These are phyloP conservation scores for Monosporascus sp. DNA, from an alignment of 2,329 filamentous ascomycete genomes.

Conservation along the genomic window DNA sequence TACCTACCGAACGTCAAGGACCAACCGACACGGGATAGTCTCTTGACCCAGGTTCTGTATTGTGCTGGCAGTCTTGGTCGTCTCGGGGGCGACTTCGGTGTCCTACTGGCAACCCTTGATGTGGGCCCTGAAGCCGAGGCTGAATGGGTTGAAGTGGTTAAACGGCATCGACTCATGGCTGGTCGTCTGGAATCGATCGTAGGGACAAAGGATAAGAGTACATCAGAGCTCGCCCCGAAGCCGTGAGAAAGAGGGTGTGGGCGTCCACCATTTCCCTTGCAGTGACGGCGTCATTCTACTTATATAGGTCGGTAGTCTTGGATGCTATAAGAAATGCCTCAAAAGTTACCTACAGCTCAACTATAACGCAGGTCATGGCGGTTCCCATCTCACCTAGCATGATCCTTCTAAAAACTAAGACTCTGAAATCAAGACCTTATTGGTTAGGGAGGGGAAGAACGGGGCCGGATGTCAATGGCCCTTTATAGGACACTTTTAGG, in stretches of 20 bases:
- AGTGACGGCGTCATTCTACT: too few species aligned
- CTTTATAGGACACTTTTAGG: too few species aligned
- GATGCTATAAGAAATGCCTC: too few species aligned
- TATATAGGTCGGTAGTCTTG: too few species aligned
- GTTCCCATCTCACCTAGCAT: too few species aligned
- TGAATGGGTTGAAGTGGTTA: slow-evolving; percentile 86
- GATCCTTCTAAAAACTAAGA: too few species aligned
- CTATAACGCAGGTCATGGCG: too few species aligned
- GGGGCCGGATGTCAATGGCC: too few species aligned
- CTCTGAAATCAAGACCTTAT: too few species aligned
- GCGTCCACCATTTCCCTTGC: too few species aligned
- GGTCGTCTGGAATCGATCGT: slow-evolving; percentile 69
- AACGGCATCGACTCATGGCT: slow-evolving; percentile 78
- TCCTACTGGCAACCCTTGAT: slow-evolving; percentile 67
- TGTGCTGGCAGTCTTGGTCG: slow-evolving; percentile 87
- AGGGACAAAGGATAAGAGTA: slow-evolving; percentile 41
- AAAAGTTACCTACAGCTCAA: too few species aligned
- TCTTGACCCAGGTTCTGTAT: slow-evolving; percentile 89
- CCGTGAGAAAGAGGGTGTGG: slow-evolving; percentile 1
- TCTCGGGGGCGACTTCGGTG: slow-evolving; percentile 85
- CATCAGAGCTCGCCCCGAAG: slow-evolving; percentile 6
- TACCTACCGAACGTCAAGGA: slow-evolving; percentile 83
- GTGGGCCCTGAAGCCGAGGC: slow-evolving; percentile 41
- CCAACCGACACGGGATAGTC: slow-evolving; percentile 72
- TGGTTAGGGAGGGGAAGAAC: too few species aligned